Percentiles rank a stretch among this genome's conserved stretches.
phyloP scores from a whole-genome alignment of 2,329 filamentous ascomycete genomes.

The Tolypocladium guangdongense region DNA sequence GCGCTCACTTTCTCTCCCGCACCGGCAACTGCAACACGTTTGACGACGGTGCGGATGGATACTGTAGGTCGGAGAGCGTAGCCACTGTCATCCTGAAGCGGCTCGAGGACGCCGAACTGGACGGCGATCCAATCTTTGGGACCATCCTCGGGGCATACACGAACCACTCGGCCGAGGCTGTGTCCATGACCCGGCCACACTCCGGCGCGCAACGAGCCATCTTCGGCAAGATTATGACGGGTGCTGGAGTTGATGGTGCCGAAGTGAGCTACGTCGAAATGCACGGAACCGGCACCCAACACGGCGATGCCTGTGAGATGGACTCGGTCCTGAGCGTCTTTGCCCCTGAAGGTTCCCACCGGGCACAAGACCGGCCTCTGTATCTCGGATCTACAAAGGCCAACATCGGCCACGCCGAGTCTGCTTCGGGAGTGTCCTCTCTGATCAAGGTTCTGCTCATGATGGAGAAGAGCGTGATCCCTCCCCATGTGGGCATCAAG shows the following conservation, averaged over 20 bases:
- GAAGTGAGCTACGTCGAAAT: slow-evolving; percentile 81
- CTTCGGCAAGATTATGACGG: slow-evolving; percentile 56
- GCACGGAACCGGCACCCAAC: slow-evolving; percentile 86
- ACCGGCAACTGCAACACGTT: slow-evolving; percentile 60
- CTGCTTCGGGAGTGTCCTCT: slow-evolving; percentile 54
- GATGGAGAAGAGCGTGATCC: slow-evolving; percentile 45
- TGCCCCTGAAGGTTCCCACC: slow-evolving; percentile 14
- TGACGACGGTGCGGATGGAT: slow-evolving; percentile 70
- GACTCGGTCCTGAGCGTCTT: slow-evolving; percentile 55
- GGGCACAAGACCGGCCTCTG: slow-evolving; percentile 37
- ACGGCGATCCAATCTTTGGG: slow-evolving; percentile 68
- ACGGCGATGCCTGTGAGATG: slow-evolving; percentile 78
- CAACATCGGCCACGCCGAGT: slow-evolving; percentile 55
- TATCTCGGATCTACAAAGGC: slow-evolving; percentile 54
- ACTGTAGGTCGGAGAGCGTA: slow-evolving; percentile 69
- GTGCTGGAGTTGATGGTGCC: slow-evolving; percentile 60
- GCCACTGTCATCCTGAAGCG: slow-evolving; percentile 69
- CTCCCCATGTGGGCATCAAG: slow-evolving; percentile 59
- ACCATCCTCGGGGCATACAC: slow-evolving; percentile 65
- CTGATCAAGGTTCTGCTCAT: slow-evolving; percentile 49
- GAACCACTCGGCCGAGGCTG: slow-evolving; percentile 71
- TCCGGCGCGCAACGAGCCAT: slow-evolving; percentile 62
- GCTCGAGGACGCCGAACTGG: slow-evolving; percentile 63
- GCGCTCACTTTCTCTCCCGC: slow-evolving; percentile 65
- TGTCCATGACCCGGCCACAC: slow-evolving; percentile 76